Percentiles rank a stretch among this genome's conserved stretches.
Evolutionary conservation across 2,329 filamentous ascomycete genomes (phyloP).

Genomic region (Aspergillus clavatus): DNA sequence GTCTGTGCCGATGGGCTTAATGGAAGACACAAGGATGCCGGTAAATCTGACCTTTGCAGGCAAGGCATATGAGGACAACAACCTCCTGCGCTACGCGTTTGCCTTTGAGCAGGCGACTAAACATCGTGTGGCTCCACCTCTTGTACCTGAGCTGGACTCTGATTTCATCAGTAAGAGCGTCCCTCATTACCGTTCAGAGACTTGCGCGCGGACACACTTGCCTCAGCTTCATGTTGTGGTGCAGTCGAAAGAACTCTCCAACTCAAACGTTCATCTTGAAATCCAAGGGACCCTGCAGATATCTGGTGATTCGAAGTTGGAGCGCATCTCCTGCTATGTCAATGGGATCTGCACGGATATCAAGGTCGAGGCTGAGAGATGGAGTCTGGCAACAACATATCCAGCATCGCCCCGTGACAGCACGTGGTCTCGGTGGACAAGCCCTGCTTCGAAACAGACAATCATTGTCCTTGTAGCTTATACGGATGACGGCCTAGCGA

Average conservation of each 20-base stretch:
- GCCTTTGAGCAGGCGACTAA: constrained; percentile 23
- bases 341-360: constrained; percentile 19
- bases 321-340: constrained; percentile 14
- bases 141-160: constrained; percentile 20
- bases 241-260: constrained; percentile 8
- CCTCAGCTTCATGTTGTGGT: constrained; percentile 5
- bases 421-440: constrained; percentile 23
- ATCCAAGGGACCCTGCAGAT: constrained; percentile 3
- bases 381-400: constrained; percentile 17
- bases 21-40: constrained; percentile 47
- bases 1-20: constrained; percentile 50
- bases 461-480: constrained; percentile 20
- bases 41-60: constrained; percentile 51
- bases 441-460: constrained; percentile 22
- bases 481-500: constrained; percentile 4
- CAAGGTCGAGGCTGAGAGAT: constrained; percentile 11
- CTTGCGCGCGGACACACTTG: not conserved
- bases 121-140: constrained; percentile 15
- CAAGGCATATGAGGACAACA: constrained; percentile 45
- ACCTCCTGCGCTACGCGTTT: constrained; percentile 23
- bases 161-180: constrained; percentile 12
- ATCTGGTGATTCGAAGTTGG: constrained; percentile 8
- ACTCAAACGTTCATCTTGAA: constrained; percentile 6
- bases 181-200: not conserved
- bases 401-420: constrained; percentile 20